Conservation (phyloP, 345 rosid genomes). For the Populus tremula region DNA sequence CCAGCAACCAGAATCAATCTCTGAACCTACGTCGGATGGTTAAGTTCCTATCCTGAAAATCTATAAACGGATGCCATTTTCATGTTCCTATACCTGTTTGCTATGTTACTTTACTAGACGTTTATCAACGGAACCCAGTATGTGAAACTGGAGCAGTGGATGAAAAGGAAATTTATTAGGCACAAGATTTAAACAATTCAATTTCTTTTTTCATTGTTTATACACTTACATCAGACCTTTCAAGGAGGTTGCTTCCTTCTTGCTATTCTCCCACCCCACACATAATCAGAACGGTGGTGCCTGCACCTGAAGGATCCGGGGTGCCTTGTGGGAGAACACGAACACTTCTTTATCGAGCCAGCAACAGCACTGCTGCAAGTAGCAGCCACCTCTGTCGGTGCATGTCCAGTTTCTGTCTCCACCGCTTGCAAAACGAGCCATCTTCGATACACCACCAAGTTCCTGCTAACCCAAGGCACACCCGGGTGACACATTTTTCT, state of each 20-base stretch:
- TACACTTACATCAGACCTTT: not conserved
- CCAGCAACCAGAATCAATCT: not conserved
- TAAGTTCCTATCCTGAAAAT: too few relatives aligned
- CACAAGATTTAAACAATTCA: not conserved
- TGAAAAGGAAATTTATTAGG: not conserved
- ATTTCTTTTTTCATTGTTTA: not conserved
- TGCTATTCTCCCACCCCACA: not conserved
- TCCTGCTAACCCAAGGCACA: not conserved
- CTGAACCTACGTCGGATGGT: too few relatives aligned
- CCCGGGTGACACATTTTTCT: not conserved
- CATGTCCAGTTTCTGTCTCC: not conserved
- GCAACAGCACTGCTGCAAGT: not conserved
- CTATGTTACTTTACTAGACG: not conserved
- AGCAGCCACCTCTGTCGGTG: not conserved
- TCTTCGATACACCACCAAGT: not conserved
- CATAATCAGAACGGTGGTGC: conserved; percentile 40
- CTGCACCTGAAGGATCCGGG: conserved; percentile 68
- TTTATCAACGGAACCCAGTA: not conserved
- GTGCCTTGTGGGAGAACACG: conserved; percentile 71
- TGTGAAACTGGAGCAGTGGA: not conserved
- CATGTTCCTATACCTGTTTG: not conserved
- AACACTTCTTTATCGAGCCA: conserved; percentile 35
- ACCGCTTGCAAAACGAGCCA: not conserved
- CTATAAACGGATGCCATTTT: not conserved
- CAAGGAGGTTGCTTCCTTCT: not conserved